Evolutionary conservation across 164 flowering plant species (phyloP).

Genomic region (Stephania cephalantha): DNA sequence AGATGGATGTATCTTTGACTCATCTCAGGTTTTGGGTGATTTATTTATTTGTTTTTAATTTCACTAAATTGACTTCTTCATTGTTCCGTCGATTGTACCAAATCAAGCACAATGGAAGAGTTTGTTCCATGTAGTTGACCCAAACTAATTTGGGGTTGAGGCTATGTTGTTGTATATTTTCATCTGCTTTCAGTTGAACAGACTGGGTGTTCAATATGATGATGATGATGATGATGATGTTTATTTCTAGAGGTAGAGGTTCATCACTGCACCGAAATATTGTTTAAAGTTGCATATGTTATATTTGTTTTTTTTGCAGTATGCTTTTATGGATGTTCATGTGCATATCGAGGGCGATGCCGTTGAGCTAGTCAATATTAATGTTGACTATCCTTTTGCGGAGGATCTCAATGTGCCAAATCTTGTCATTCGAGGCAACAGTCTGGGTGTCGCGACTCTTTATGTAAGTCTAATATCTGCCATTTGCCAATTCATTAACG

Average conservation of each 20-base stretch:
- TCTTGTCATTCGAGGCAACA: conserved; percentile 46
- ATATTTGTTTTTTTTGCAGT: conserved; percentile 39
- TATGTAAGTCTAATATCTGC: conserved; percentile 43
- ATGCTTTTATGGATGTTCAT: conserved; percentile 61
- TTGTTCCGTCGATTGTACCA: neutral
- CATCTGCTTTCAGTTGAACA: neutral
- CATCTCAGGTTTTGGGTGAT: conserved; percentile 58
- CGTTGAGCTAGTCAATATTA: conserved; percentile 42
- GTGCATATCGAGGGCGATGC: conserved; percentile 64
- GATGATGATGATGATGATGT: neutral
- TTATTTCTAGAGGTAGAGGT: neutral
- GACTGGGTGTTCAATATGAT: neutral
- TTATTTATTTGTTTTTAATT: neutral
- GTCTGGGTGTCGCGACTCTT: conserved; percentile 67
- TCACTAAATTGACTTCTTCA: neutral
- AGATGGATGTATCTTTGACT: conserved; percentile 67
- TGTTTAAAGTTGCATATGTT: conserved; percentile 8
- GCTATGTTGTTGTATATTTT: neutral
- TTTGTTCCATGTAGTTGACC: too few relatives aligned
- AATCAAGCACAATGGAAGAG: too few relatives aligned
- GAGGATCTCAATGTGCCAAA: conserved; percentile 29
- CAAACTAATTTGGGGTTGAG: too few relatives aligned
- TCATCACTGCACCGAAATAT: neutral
- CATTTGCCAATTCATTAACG: neutral
- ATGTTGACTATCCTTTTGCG: conserved; percentile 23